Evolutionary conservation across 2,329 filamentous ascomycete genomes (phyloP).

Genomic region (Ophiocordyceps sinensis): DNA sequence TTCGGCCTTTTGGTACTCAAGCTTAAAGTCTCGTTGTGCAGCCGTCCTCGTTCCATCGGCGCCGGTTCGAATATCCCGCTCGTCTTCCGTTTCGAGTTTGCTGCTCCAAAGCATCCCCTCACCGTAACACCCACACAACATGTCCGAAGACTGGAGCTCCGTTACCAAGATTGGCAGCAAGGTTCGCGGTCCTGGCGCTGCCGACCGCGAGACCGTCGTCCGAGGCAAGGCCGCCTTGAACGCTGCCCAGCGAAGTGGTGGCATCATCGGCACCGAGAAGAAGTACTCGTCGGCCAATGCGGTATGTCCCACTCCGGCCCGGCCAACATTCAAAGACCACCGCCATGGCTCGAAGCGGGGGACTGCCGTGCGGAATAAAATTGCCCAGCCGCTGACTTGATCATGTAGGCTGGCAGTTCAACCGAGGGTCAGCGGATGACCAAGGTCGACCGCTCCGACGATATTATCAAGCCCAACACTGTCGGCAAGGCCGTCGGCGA

Average conservation of each 20-base stretch:
- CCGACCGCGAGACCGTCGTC: constrained; percentile 72
- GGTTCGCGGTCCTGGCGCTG: constrained; percentile 50
- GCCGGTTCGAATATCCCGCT: neutral
- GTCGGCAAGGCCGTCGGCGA: constrained; percentile 68
- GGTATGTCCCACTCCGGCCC: constrained; percentile 11
- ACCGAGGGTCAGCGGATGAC: constrained; percentile 86
- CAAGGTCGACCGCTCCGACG: constrained; percentile 93
- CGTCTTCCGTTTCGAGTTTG: neutral
- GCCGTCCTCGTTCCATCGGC: too few species aligned
- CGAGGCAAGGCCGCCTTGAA: constrained; percentile 74
- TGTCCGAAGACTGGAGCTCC: constrained; percentile 55
- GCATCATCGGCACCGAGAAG: constrained; percentile 77
- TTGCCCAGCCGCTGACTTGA: too few species aligned
- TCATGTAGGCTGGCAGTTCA: constrained; percentile 10
- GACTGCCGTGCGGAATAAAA: too few species aligned
- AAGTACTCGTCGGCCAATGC: constrained; percentile 67
- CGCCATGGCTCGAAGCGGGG: too few species aligned
- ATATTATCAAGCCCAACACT: constrained; percentile 95
- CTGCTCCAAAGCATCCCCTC: neutral
- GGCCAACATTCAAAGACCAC: neutral
- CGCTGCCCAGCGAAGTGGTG: constrained; percentile 70
- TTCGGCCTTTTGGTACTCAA: too few species aligned
- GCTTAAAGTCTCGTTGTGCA: too few species aligned
- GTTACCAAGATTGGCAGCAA: constrained; percentile 92
- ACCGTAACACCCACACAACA: neutral